Evolutionary conservation across 192 early-diverging fungal genomes (phyloP).

Genomic region (Allomyces macrogynus): DNA sequence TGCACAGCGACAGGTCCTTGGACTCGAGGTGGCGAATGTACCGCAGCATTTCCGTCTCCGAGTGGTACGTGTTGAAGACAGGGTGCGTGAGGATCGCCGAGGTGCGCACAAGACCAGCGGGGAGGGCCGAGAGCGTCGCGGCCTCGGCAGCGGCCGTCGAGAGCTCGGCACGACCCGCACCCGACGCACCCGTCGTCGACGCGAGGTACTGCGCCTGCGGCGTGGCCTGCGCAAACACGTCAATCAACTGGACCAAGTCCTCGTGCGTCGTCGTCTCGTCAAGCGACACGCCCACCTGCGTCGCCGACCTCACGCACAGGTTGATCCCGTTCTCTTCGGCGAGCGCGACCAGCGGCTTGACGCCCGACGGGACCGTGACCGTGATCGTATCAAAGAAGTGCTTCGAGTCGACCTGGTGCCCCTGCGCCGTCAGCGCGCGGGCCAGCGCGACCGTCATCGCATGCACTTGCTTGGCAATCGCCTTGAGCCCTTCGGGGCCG

Average conservation of each 20-base stretch:
- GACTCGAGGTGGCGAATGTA: constrained; percentile 86
- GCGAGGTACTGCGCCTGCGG: constrained; percentile 20
- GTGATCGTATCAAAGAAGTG: constrained; percentile 91
- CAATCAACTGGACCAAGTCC: constrained; percentile 60
- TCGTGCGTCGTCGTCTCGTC: constrained; percentile 76
- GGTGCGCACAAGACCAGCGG: constrained; percentile 42
- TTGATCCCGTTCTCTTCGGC: constrained; percentile 68
- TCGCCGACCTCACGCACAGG: constrained; percentile 30
- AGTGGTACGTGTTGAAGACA: constrained; percentile 90
- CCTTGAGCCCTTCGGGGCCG: constrained; percentile 75
- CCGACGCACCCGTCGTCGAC: constrained; percentile 22
- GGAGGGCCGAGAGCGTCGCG: constrained; percentile 17
- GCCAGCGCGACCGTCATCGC: constrained; percentile 71
- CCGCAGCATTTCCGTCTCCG: constrained; percentile 95
- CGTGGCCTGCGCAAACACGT: constrained; percentile 52
- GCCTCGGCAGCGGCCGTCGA: constrained; percentile 1
- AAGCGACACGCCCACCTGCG: constrained; percentile 63
- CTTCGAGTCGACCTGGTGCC: constrained; percentile 61
- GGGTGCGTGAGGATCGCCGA: constrained; percentile 65
- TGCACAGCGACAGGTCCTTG: constrained; percentile 94
- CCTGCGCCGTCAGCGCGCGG: constrained; percentile 43
- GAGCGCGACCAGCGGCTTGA: constrained; percentile 41
- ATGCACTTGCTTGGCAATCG: constrained; percentile 85
- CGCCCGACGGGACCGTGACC: constrained; percentile 43
- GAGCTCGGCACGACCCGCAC: constrained; percentile 21